phyloP scores from a whole-genome alignment of 805 yeast species.

The Zygoascus tannicola region DNA sequence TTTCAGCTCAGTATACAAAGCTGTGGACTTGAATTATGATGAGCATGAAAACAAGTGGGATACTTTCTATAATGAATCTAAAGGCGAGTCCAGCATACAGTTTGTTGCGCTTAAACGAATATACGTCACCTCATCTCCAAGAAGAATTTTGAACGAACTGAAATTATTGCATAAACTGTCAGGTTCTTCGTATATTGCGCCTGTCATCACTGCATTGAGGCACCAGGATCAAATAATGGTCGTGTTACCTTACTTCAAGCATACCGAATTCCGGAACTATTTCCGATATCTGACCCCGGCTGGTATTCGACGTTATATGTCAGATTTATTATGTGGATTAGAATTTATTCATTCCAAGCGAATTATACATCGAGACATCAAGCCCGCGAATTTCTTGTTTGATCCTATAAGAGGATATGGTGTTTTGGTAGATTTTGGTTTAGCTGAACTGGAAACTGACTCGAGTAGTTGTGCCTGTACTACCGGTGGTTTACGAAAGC shows the following conservation, averaged over 20 bases:
- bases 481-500: slow-evolving; percentile 8
- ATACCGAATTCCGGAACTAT: slow-evolving; percentile 77
- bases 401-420: slow-evolving; percentile 61
- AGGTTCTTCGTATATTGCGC: slow-evolving; percentile 56
- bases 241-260: slow-evolving; percentile 82
- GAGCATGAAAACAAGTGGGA: slow-evolving; percentile 29
- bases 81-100: slow-evolving; percentile 4
- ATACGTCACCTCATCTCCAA: slow-evolving; percentile 92
- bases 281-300: slow-evolving; percentile 68
- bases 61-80: slow-evolving; percentile 9
- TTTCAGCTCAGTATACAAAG: slow-evolving; percentile 52
- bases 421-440: slow-evolving; percentile 83
- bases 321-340: slow-evolving; percentile 68
- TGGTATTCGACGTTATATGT: slow-evolving; percentile 75
- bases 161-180: slow-evolving; percentile 40
- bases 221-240: slow-evolving; percentile 89
- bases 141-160: slow-evolving; percentile 80
- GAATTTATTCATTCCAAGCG: slow-evolving; percentile 65
- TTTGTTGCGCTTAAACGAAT: slow-evolving; percentile 85
- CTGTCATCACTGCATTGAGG: slow-evolving; percentile 79
- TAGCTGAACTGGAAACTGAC: slow-evolving; percentile 56
- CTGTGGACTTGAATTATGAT: slow-evolving; percentile 39
- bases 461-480: slow-evolving; percentile 14
- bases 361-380: slow-evolving; percentile 87
- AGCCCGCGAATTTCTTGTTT: slow-evolving; percentile 71